Conservation (phyloP, 805 yeast species). For the Brettanomyces naardenensis region DNA sequence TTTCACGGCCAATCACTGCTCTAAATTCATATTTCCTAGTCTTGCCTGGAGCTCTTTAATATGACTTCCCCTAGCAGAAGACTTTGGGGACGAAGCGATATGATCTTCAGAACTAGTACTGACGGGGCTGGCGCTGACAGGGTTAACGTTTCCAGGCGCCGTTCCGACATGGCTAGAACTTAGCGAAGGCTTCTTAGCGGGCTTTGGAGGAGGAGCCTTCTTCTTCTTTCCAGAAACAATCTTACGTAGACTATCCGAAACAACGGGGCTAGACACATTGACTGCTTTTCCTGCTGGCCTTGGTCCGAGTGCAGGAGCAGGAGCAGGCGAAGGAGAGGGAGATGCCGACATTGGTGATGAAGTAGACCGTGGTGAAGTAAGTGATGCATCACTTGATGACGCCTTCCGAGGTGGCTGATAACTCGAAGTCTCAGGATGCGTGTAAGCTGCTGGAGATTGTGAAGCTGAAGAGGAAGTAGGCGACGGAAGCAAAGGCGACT, state of each 20-base stretch:
- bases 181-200: constrained; percentile 25
- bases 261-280: too few relatives aligned
- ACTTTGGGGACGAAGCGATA: constrained; percentile 1
- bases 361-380: constrained; percentile 3
- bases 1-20: too few relatives aligned
- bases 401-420: constrained; percentile 22
- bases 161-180: constrained; percentile 2
- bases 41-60: constrained; percentile 25
- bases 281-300: not conserved
- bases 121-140: too few relatives aligned
- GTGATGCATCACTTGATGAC: not conserved
- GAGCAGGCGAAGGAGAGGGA: constrained; percentile 1
- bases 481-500: constrained; percentile 6
- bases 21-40: constrained; percentile 18
- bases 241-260: not conserved
- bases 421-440: constrained; percentile 19
- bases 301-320: constrained; percentile 1
- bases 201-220: constrained; percentile 37
- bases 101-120: too few relatives aligned
- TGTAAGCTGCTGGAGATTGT: constrained; percentile 14
- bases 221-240: constrained; percentile 9
- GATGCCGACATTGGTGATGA: constrained; percentile 3
- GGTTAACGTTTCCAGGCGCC: not conserved
- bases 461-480: constrained; percentile 6
- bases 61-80: constrained; percentile 19